Conservation (phyloP, 2,329 filamentous ascomycete genomes). For the Grosmannia clavigera region DNA sequence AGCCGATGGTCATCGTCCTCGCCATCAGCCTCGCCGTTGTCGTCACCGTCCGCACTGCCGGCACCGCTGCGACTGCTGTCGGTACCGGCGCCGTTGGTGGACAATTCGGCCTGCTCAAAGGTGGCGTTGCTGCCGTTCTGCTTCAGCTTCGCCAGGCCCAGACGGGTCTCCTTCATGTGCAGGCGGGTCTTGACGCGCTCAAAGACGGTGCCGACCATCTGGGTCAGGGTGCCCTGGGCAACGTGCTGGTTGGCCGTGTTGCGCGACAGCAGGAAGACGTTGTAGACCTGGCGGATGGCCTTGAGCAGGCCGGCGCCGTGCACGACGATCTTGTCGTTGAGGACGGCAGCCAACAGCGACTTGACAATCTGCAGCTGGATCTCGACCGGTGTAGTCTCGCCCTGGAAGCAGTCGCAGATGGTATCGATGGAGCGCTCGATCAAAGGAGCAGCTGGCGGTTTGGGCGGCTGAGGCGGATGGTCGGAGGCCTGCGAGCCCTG, state of each 20-base stretch:
- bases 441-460: conserved; percentile 41
- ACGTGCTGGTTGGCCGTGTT: conserved; percentile 93
- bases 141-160: conserved; percentile 42
- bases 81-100: conserved; percentile 17
- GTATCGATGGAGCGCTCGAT: conserved; percentile 98
- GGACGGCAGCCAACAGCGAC: conserved; percentile 82
- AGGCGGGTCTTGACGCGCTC: conserved; percentile 82
- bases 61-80: conserved; percentile 11
- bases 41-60: conserved; percentile 11
- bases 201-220: conserved; percentile 98
- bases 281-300: conserved; percentile 95
- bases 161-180: conserved; percentile 71
- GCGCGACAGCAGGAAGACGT: conserved; percentile 92
- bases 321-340: conserved; percentile 98
- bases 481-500: conserved; percentile 14
- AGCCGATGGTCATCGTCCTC: neutral
- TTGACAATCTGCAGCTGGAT: conserved; percentile 98
- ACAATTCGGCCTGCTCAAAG: conserved; percentile 34
- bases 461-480: conserved; percentile 19
- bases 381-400: conserved; percentile 82
- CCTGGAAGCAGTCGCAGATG: conserved; percentile 98
- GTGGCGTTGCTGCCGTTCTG: conserved; percentile 39
- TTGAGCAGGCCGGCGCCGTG: conserved; percentile 93
- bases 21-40: neutral
- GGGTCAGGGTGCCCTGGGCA: conserved; percentile 88